These are phyloP conservation scores for Fraxinus albicans DNA, from an alignment of 305 asterid species.

Conservation along the genomic window DNA sequence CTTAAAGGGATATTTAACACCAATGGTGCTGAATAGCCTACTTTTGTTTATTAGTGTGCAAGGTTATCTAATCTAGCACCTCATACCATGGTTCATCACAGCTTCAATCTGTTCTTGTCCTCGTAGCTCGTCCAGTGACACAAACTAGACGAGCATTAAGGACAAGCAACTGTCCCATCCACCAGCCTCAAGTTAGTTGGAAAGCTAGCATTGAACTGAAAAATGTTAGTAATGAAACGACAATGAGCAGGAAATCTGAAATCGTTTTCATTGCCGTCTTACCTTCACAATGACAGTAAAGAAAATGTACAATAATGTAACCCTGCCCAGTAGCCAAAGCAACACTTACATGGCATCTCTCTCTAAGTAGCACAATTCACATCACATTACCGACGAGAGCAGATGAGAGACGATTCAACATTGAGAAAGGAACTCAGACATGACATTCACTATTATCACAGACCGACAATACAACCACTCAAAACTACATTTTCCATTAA, in stretches of 20 bases:
- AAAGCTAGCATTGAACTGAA: not conserved
- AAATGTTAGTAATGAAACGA: not conserved
- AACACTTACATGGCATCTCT: not conserved
- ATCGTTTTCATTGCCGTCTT: not conserved
- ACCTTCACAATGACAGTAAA: not conserved
- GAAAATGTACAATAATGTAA: not conserved
- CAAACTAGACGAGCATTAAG: not conserved
- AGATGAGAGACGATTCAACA: not conserved
- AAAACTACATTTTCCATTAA: slow-evolving; percentile 10
- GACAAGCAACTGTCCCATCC: not conserved
- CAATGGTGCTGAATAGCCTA: too few relatives aligned
- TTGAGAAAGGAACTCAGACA: not conserved
- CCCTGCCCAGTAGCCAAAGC: not conserved
- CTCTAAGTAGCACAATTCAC: not conserved
- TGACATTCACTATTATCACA: not conserved
- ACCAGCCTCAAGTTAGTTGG: not conserved
- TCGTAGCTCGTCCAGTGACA: too few relatives aligned
- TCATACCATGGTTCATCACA: too few relatives aligned
- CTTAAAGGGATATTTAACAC: too few relatives aligned
- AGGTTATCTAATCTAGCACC: too few relatives aligned
- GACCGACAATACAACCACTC: not conserved
- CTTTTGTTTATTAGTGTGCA: too few relatives aligned
- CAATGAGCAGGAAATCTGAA: not conserved
- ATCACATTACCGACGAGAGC: not conserved
- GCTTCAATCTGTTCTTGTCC: too few relatives aligned